These are phyloP conservation scores for Anacardium occidentale DNA, from an alignment of 345 rosid species.

Conservation along the genomic window DNA sequence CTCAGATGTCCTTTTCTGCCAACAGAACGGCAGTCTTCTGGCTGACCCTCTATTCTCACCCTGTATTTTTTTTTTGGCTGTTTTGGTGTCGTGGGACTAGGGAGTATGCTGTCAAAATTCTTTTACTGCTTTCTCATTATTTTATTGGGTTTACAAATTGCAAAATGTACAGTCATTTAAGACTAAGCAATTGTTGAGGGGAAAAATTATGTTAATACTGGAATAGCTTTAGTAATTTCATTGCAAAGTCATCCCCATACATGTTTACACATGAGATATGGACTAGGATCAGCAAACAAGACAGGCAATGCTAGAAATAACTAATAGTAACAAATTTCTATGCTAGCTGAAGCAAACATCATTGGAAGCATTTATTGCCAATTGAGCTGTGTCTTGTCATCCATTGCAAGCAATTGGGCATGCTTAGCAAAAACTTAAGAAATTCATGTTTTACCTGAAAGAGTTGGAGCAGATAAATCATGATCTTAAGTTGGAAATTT, in stretches of 20 bases:
- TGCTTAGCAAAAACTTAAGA: too few species aligned
- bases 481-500: background rate
- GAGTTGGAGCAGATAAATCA: background rate
- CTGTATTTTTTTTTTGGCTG: slow-evolving; percentile 1
- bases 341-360: background rate
- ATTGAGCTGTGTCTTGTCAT: background rate
- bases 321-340: background rate
- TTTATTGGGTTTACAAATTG: background rate
- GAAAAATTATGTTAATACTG: background rate
- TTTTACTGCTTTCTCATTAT: background rate
- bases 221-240: background rate
- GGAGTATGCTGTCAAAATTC: background rate
- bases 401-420: too few species aligned
- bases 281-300: too few species aligned
- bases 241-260: too few species aligned
- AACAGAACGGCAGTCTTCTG: slow-evolving; percentile 9
- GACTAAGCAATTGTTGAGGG: background rate
- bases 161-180: background rate
- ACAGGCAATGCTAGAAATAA: background rate
- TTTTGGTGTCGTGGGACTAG: background rate
- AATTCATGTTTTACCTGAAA: background rate
- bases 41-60: background rate
- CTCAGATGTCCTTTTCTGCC: background rate
- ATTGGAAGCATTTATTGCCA: background rate
- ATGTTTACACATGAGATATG: too few species aligned